Evolutionary conservation across 805 yeast species (phyloP).

Genomic region (Kurtzmaniella fragi): DNA sequence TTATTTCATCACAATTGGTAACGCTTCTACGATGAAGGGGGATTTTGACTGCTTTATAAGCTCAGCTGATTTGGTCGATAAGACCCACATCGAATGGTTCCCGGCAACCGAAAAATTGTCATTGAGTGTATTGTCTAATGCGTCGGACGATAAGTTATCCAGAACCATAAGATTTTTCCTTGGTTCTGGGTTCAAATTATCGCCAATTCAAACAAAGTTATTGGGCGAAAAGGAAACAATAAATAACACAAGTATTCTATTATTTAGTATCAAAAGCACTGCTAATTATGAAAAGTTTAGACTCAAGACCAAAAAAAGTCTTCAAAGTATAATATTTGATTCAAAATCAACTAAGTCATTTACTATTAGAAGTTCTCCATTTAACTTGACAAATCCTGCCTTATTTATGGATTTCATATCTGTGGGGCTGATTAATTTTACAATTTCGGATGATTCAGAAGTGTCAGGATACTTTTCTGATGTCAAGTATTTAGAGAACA

Average conservation of each 20-base stretch:
- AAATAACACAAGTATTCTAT: too few species aligned
- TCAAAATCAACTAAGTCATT: slow-evolving; percentile 5
- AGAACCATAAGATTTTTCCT: slow-evolving; percentile 13
- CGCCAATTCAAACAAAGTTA: slow-evolving; percentile 13
- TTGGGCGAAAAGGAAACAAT: too few species aligned
- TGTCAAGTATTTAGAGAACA: slow-evolving; percentile 40
- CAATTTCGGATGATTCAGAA: slow-evolving; percentile 8
- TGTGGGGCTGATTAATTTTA: slow-evolving; percentile 21
- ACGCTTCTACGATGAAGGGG: slow-evolving; percentile 9
- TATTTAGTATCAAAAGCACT: not conserved
- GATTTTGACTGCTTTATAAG: slow-evolving; percentile 5
- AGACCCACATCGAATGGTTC: slow-evolving; percentile 11
- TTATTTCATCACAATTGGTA: slow-evolving; percentile 12
- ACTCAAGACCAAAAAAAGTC: not conserved
- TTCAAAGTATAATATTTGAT: slow-evolving; percentile 2
- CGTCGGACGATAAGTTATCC: not conserved
- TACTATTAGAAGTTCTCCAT: slow-evolving; percentile 18
- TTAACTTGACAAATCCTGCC: slow-evolving; percentile 26
- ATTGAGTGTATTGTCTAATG: slow-evolving; percentile 1
- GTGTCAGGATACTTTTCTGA: slow-evolving; percentile 29
- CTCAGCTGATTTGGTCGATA: not conserved
- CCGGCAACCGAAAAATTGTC: slow-evolving; percentile 6
- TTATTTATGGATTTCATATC: slow-evolving; percentile 21
- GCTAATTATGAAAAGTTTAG: not conserved
- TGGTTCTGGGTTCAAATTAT: slow-evolving; percentile 15